A percentile compares a stretch with the other conserved stretches of the same genome.
These are phyloP conservation scores for Lagenidium giganteum DNA, from an alignment of 352 stramenopile genomes.

Conservation along the genomic window DNA sequence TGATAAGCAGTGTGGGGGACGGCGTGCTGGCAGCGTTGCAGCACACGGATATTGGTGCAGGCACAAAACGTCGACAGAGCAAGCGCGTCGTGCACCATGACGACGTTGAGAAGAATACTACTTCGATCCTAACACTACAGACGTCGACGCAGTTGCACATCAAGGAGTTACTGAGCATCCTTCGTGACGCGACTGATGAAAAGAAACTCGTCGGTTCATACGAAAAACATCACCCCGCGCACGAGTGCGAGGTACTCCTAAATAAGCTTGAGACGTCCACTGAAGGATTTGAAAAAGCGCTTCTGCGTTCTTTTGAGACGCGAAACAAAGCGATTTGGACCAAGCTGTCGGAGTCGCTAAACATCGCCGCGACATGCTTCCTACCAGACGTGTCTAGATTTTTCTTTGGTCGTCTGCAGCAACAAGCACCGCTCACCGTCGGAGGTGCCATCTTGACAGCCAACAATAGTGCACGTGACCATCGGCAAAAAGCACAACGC, in stretches of 20 bases:
- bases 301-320: constrained; percentile 9
- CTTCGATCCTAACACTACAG: not conserved
- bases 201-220: constrained; percentile 18
- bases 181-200: constrained; percentile 13
- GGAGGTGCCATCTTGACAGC: not conserved
- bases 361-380: constrained; percentile 2
- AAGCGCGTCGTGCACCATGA: no score
- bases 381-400: constrained; percentile 7
- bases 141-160: constrained; percentile 4
- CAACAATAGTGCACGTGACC: not conserved
- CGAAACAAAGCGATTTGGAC: constrained; percentile 12
- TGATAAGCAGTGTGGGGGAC: not conserved
- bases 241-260: constrained; percentile 13
- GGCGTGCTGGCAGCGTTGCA: not conserved
- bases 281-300: constrained; percentile 4
- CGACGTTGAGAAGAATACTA: not conserved
- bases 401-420: constrained; percentile 12
- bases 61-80: no score
- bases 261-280: constrained; percentile 8
- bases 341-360: constrained; percentile 1
- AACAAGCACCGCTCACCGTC: not conserved
- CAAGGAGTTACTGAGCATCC: constrained; percentile 2
- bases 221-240: constrained; percentile 11
- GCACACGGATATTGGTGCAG: no score
- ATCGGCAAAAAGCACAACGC: constrained; percentile 1